A percentile compares a stretch with the other conserved stretches of the same genome.
phyloP scores from a whole-genome alignment of 2,329 filamentous ascomycete species.

The Aspergillus bombycis region DNA sequence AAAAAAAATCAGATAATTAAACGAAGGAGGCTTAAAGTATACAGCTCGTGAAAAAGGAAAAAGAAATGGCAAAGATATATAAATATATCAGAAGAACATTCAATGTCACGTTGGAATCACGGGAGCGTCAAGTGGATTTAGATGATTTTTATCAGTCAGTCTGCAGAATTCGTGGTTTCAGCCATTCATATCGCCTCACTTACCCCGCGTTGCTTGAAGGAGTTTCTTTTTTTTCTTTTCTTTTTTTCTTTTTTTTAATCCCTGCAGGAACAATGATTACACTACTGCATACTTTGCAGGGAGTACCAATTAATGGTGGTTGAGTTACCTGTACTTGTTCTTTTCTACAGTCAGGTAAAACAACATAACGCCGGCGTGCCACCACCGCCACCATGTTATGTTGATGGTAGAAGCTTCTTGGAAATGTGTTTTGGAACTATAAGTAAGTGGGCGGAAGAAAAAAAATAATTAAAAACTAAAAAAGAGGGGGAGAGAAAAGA shows the following conservation, averaged over 20 bases:
- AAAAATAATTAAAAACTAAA: background rate
- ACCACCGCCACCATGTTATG: background rate
- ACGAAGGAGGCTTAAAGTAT: background rate
- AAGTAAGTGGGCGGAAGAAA: background rate
- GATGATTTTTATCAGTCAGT: background rate
- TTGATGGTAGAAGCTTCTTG: background rate
- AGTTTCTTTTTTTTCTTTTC: background rate
- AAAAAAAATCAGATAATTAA: background rate
- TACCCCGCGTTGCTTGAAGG: conserved; percentile 4
- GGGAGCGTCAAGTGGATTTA: background rate
- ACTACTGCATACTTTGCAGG: conserved; percentile 3
- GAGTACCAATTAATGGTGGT: background rate
- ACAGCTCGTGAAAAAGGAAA: background rate
- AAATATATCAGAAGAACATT: background rate
- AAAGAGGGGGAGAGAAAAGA: background rate
- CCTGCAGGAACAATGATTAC: conserved; percentile 6
- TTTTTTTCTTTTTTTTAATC: too few species aligned
- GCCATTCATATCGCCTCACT: conserved; percentile 2
- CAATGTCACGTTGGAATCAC: conserved; percentile 3
- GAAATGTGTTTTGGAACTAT: background rate
- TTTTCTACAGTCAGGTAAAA: background rate
- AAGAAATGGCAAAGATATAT: background rate
- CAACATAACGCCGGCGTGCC: background rate
- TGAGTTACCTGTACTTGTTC: background rate
- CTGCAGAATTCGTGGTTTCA: conserved; percentile 1